phyloP scores from a whole-genome alignment of 371 early-diverging fungal species.

The Apophysomyces sp. region DNA sequence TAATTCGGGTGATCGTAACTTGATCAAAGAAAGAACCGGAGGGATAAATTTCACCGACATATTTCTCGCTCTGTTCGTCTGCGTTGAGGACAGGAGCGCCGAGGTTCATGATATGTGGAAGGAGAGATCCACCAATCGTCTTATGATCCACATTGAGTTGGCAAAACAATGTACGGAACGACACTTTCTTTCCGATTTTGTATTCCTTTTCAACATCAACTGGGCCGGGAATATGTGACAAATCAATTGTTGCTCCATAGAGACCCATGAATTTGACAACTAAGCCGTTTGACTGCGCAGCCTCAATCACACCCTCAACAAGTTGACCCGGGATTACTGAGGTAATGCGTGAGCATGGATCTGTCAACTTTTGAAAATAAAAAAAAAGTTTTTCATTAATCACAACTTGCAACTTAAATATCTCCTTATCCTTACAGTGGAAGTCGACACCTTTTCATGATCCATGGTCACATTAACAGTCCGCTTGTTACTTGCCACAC shows the following conservation, averaged over 20 bases:
- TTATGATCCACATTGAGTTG: slow-evolving; percentile 47
- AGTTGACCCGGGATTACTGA: slow-evolving; percentile 68
- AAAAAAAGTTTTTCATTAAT: neutral
- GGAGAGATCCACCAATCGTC: slow-evolving; percentile 58
- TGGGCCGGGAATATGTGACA: slow-evolving; percentile 50
- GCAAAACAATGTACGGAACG: slow-evolving; percentile 65
- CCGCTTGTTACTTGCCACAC: slow-evolving; percentile 51
- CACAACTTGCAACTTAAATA: neutral
- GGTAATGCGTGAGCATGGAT: slow-evolving; percentile 51
- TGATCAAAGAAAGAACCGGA: slow-evolving; percentile 61
- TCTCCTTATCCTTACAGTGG: slow-evolving; percentile 45
- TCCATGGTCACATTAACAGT: slow-evolving; percentile 63
- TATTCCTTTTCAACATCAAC: slow-evolving; percentile 47
- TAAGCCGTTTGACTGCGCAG: slow-evolving; percentile 59
- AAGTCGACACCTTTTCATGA: slow-evolving; percentile 46
- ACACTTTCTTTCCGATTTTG: slow-evolving; percentile 54
- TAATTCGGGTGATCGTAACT: slow-evolving; percentile 54
- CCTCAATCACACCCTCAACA: slow-evolving; percentile 54
- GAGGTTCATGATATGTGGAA: slow-evolving; percentile 50
- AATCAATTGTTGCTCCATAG: slow-evolving; percentile 59
- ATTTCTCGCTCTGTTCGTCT: slow-evolving; percentile 17
- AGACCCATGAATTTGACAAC: slow-evolving; percentile 67
- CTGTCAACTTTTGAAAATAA: slow-evolving; percentile 26
- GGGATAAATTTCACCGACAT: slow-evolving; percentile 40
- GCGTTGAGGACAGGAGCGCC: slow-evolving; percentile 11